phyloP scores from a whole-genome alignment of 2,329 filamentous ascomycete genomes.

The Claviceps spartinae region DNA sequence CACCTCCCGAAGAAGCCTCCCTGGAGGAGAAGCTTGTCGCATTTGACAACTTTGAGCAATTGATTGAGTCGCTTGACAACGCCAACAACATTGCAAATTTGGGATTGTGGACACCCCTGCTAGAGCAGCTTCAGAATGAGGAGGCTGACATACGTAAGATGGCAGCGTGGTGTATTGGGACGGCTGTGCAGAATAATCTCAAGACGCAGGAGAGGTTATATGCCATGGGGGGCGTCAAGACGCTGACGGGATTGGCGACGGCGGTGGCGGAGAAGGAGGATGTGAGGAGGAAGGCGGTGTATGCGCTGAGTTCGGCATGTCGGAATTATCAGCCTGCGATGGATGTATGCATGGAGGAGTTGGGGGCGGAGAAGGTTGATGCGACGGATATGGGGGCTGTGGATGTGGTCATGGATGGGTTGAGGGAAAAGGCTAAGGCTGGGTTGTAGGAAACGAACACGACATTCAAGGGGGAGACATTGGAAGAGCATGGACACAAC shows the following conservation, averaged over 20 bases:
- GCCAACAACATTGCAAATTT: slow-evolving; percentile 82
- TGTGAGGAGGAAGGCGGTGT: slow-evolving; percentile 76
- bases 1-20: slow-evolving; percentile 44
- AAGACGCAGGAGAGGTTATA: slow-evolving; percentile 63
- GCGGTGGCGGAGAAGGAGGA: slow-evolving; percentile 29
- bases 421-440: slow-evolving; percentile 41
- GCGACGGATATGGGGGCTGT: slow-evolving; percentile 79
- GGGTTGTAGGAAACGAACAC: slow-evolving; percentile 3
- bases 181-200: slow-evolving; percentile 91
- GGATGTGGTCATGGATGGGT: slow-evolving; percentile 55
- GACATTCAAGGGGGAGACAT: background rate
- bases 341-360: slow-evolving; percentile 50
- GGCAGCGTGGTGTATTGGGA: slow-evolving; percentile 90
- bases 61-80: slow-evolving; percentile 88
- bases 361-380: slow-evolving; percentile 55
- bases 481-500: slow-evolving; percentile 8
- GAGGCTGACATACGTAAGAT: slow-evolving; percentile 64
- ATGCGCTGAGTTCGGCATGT: slow-evolving; percentile 72
- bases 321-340: slow-evolving; percentile 83
- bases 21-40: slow-evolving; percentile 68
- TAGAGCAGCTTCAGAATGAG: slow-evolving; percentile 52
- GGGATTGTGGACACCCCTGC: slow-evolving; percentile 67
- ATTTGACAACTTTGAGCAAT: slow-evolving; percentile 90
- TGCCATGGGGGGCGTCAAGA: slow-evolving; percentile 52
- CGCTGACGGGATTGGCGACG: slow-evolving; percentile 49